Base-by-base conservation (phyloP, 495 filamentous ascomycete genomes). In the Penicillium egyptiacum region DNA sequence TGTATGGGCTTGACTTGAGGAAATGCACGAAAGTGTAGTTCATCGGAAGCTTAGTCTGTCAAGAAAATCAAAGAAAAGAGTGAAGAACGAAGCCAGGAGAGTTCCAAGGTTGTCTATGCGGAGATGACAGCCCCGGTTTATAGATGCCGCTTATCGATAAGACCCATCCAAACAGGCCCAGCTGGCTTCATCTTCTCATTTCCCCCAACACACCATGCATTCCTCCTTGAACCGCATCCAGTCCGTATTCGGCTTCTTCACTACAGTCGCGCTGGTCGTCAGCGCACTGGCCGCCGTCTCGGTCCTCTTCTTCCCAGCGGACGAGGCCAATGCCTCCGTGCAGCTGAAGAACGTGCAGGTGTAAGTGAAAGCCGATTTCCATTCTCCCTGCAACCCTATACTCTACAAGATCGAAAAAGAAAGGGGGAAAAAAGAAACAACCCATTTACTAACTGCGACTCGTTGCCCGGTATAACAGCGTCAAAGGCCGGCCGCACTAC, bases 221-320 rank as follows among this genome's bases (percentile, higher is more conserved):
- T 92, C 91, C 63, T 81, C 87, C 20, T 70, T 93, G 28, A 90
- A 88, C 37, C 88, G 94, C 58, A 71, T 83, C 55, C 94, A 98
- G 74, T 92, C 92, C 77, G 87, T 92, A 61, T 98, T 98, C 73
- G 91, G 93, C 69, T 96, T 95, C 84, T 97, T 98, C 81, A 97
- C 93, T 26, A 94, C 92, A 31, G 92, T 96, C 55, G 87, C 88
- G 31, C 92, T 94, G 68, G 80, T 82, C 57, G 86, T 96, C 25
- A 91, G 86, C 40, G 81, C 83, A 17, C 70, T 92, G 20, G 87
- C 96, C 58, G 92, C 94, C 40, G 68, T 87, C 41, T 90, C 91
- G 7, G 88, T 89, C 49, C 70, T 96, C 28, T 47, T 92, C n/a
- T 78, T 83, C 37, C 84, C 88, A 2, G 69, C 70, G 16, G 86